Evolutionary conservation across 768 basidiomycete genomes (phyloP), one percentile per base, ranked within the genome.

Genomic region (Boletus tomentosulus): DNA sequence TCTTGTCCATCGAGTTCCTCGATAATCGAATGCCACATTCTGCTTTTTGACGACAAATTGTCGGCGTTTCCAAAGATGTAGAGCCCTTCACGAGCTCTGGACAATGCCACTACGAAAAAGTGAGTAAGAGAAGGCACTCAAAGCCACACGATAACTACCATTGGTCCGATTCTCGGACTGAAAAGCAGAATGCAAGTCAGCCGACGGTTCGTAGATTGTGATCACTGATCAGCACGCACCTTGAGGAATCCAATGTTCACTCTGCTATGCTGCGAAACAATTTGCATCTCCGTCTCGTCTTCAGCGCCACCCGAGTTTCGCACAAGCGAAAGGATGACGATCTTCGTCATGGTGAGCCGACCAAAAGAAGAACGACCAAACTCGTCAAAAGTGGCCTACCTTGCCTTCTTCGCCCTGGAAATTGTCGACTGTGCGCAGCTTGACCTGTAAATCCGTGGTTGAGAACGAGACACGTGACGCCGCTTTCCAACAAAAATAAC

Each of bases 341-440:
- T 78, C 73, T 85, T 55, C 10, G 5, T 11, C n/a, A 46, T 52
- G 2, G 42, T 54, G 48, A 61, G 44, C 33, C 16, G 22, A 48
- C 16, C 25, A 3, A 24, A 12, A 12, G 19, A 4, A 10, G 5
- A 3, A 39, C 19, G 6, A 25, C 11, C 22, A 31, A 35, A 53
- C n/a, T 12, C n/a, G 22, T 31, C n/a, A 10, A 41, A 41, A 19
- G 3, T 1, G 0, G 44, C 63, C 16, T 58, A 80, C 82, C 62
- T 76, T 80, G 2, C 79, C 84, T 70, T 88, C 87, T 54, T 86
- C 82, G 3, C 87, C 89, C 67, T 91, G 89, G 62, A 82, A 91
- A 47, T 85, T 89, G 57, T 92, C 88, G 2, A 91, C 79, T 0
- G 88, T 90, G 6, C 89, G 79, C 6, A 91, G 71, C 8, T 80